Base-by-base conservation (phyloP, 768 basidiomycete genomes). In the Suillus placidus region DNA sequence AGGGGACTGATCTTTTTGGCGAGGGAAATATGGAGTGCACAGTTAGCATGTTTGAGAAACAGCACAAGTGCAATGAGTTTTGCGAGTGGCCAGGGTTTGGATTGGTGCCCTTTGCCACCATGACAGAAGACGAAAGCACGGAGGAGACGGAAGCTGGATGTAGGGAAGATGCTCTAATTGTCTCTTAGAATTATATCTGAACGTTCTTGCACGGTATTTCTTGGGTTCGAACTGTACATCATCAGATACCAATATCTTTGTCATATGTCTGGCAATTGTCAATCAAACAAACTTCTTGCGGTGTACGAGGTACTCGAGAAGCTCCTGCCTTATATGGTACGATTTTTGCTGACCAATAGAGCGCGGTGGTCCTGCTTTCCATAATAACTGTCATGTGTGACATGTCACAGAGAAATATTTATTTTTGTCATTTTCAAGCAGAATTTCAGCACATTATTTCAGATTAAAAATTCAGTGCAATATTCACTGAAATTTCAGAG, bases 21-120 rank as follows among this genome's bases (percentile, higher is more conserved):
- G 45, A 68, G 6, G 67, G 68, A 6, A 69, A 68, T 16, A 30
- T 68, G 1, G 57, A 69, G 37, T 64, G 6, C n/a, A 64, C 12
- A 0, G 67, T 68, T 18, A 8, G 37, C 2, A 40, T 49, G 0
- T 69, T 69, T 18, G 23, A 54, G 43, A 37, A 40, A 2, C 51
- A 65, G 38, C 64, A 65, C 5, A 42, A 40, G 2, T 65, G 64
- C 23, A 65, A 65, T 45, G 13, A 35, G 1, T 65, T 61, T 54
- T 65, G 49, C 9, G 4, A 32, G 13, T 65, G 64, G 60, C 45
- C 35, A 35, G 62, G 62, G 35, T 63, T 63, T 63, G 34, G 43
- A 26, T 40, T 63, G 20, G 34, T 1, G 20, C 16, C 45, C n/a
- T 42, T 32, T 16, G 60, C 14, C 4, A 18, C 6, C 1, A 16